Evolutionary conservation across 2,329 filamentous ascomycete genomes (phyloP).

Genomic region (Nemania serpens): DNA sequence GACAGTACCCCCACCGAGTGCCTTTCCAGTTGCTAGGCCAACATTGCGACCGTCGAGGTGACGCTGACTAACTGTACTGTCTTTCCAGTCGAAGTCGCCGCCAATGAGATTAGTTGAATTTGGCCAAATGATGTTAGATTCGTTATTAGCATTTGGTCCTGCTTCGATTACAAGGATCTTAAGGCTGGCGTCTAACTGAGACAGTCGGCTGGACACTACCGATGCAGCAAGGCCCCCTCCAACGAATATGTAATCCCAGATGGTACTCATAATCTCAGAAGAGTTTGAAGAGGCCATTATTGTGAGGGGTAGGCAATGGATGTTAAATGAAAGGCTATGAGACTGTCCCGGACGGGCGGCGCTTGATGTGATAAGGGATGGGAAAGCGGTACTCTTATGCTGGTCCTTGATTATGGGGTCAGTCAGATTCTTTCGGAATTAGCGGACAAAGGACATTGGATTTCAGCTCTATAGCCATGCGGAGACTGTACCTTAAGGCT

Average conservation of each 20-base stretch:
- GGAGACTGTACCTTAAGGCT: too few relatives aligned
- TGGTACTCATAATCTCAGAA: too few relatives aligned
- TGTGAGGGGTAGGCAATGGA: too few relatives aligned
- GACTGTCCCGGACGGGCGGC: too few relatives aligned
- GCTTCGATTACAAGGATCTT: constrained; percentile 44
- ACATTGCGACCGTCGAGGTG: constrained; percentile 31
- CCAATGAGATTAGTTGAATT: constrained; percentile 32
- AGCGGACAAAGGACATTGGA: too few relatives aligned
- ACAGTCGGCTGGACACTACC: constrained; percentile 24
- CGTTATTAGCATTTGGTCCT: constrained; percentile 35
- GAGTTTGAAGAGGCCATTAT: too few relatives aligned
- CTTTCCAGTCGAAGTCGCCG: constrained; percentile 40
- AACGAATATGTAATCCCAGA: constrained; percentile 33
- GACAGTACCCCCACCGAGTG: constrained; percentile 44
- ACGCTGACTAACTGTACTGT: constrained; percentile 34
- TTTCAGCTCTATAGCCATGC: too few relatives aligned
- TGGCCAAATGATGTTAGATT: constrained; percentile 27
- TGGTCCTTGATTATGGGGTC: too few relatives aligned
- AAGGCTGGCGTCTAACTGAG: constrained; percentile 14
- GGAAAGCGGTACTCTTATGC: too few relatives aligned
- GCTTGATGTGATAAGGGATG: too few relatives aligned
- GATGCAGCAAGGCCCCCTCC: constrained; percentile 30
- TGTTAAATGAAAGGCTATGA: too few relatives aligned
- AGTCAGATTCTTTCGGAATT: too few relatives aligned
- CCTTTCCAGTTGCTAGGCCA: constrained; percentile 38